Evolutionary conservation across 1,139 yeast genomes (phyloP), one percentile per base, ranked within the genome.

Genomic region (Lodderomyces jiufengensis): DNA sequence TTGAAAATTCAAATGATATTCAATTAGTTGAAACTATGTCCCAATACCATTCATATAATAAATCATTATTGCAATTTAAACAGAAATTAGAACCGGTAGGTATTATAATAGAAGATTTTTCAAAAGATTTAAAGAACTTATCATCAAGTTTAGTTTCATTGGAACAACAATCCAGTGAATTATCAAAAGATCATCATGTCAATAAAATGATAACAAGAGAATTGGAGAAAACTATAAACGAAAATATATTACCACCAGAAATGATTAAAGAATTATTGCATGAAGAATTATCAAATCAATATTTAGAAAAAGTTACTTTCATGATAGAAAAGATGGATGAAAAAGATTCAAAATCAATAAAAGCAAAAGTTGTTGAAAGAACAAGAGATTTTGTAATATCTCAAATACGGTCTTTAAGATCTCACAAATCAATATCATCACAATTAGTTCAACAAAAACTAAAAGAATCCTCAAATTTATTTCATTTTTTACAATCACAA

Each of bases 401-500:
- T 4, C 76, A 81, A 46, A 84, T 90, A 42, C 82, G 84, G 48
- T 52, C 61, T 22, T 59, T 90, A 22, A 65, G 97, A 39, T 71
- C 69, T 3, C 50, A 61, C 3, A 36, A 51, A 3, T 49, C 52
- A 24, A 52, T 65, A 1, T 73, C 86, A 1, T 82, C 95, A 0
- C 95, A 86, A 51, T 67, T 70, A 0, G 66, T 90, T n/a, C 97
- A 92, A 54, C 70, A 71, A 34, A 75, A 74, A 24, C 59, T 92
- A 37, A 57, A 86, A 5, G 66, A 69, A 24, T 78, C 79, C 12
- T 75, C 75, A 42, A 87, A 82, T 34, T 67, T 78, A 1, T 84
- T 63, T 49, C 61, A 61, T 3, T 88, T 84, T 45, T 57, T 92
- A 25, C 56, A 64, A 6, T 48, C 58, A 3, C 76, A 77, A 34